A percentile compares a stretch with the other conserved stretches of the same genome.
Evolutionary conservation across 345 rosid genomes (phyloP).

Genomic region (Melaleuca alternifolia): DNA sequence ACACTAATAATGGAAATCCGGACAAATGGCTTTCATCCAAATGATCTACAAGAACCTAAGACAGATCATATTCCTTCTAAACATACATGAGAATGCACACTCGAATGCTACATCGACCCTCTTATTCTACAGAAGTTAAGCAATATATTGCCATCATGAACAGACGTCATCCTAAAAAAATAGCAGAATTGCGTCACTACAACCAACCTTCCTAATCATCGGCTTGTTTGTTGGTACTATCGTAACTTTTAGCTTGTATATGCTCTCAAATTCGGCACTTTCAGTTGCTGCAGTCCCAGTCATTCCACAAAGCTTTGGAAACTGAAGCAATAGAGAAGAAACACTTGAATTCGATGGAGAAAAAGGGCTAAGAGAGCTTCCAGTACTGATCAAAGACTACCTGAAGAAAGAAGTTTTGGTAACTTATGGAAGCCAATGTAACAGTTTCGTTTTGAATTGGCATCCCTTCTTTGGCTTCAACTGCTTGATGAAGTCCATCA

Average conservation of each 20-base stretch:
- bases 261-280: slow-evolving; percentile 95
- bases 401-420: slow-evolving; percentile 98
- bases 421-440: slow-evolving; percentile 93
- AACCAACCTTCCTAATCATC: slow-evolving; percentile 86
- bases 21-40: not conserved
- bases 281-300: slow-evolving; percentile 99
- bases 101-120: not conserved
- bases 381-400: slow-evolving; percentile 26
- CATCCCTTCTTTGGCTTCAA: slow-evolving; percentile 94
- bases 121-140: not conserved
- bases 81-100: not conserved
- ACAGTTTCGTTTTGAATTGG: slow-evolving; percentile 97
- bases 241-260: slow-evolving; percentile 93
- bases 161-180: not conserved
- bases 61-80: not conserved
- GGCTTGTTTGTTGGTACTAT: slow-evolving; percentile 96
- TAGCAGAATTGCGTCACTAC: not conserved
- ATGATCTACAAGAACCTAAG: not conserved
- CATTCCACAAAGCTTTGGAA: slow-evolving; percentile 98
- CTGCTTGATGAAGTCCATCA: slow-evolving; percentile 99
- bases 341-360: not conserved
- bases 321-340: slow-evolving; percentile 29
- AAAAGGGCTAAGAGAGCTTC: not conserved
- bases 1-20: not conserved
- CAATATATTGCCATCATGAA: not conserved